These are phyloP conservation scores for Aegle marmelos DNA, from an alignment of 345 rosid genomes.

Conservation along the genomic window DNA sequence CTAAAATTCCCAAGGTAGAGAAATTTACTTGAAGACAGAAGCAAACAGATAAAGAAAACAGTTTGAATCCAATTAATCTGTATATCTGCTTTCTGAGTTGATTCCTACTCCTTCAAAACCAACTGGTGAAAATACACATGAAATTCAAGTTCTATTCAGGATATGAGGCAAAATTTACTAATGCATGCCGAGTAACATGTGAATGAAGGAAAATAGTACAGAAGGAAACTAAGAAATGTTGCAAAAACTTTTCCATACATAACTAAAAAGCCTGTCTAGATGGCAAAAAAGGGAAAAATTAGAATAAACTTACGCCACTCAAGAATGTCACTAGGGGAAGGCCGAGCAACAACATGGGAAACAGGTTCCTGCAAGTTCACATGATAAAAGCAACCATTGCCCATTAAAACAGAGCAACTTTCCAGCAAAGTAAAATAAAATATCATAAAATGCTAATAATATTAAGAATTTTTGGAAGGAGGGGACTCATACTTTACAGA, in stretches of 20 bases:
- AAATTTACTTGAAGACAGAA: background rate
- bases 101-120: conserved; percentile 1
- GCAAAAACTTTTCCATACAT: conserved; percentile 8
- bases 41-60: background rate
- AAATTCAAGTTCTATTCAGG: background rate
- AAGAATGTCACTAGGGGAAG: conserved; percentile 87
- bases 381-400: conserved; percentile 10
- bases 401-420: background rate
- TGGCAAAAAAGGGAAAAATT: conserved; percentile 5
- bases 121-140: background rate
- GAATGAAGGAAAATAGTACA: background rate
- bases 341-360: conserved; percentile 88
- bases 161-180: background rate
- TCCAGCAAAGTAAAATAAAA: background rate
- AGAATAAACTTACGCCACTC: conserved; percentile 86
- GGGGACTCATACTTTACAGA: conserved; percentile 62
- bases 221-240: background rate
- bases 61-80: background rate
- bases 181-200: background rate
- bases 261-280: background rate
- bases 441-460: background rate
- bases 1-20: background rate
- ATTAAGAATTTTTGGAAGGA: background rate
- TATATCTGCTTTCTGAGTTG: background rate
- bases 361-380: conserved; percentile 80